Evolutionary conservation across 2,329 filamentous ascomycete genomes (phyloP).

Genomic region (Teratosphaeria nubilosa): DNA sequence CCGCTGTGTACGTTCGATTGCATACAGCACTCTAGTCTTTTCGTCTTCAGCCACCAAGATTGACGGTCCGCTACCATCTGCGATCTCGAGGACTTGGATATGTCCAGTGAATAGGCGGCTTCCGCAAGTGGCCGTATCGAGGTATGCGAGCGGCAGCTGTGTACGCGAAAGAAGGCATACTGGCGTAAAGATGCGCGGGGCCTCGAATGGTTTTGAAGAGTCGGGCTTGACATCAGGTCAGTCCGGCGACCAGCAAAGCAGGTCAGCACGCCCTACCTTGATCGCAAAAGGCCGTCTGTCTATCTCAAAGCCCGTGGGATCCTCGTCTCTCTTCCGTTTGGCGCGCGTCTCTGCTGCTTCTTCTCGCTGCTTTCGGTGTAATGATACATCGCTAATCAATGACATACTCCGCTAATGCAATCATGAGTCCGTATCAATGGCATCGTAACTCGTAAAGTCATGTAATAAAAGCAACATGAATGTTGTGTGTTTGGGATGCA

Average conservation of each 20-base stretch:
- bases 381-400: conserved; percentile 2
- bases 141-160: conserved; percentile 48
- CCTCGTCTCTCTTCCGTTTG: conserved; percentile 9
- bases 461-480: not conserved
- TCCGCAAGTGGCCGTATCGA: conserved; percentile 46
- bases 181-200: conserved; percentile 19
- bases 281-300: conserved; percentile 19
- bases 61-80: conserved; percentile 37
- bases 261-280: conserved; percentile 6
- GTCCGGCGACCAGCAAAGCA: not conserved
- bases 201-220: conserved; percentile 14
- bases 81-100: conserved; percentile 54
- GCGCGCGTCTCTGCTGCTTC: conserved; percentile 2
- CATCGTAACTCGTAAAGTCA: conserved; percentile 1
- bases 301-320: conserved; percentile 4
- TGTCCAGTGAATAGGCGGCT: conserved; percentile 51
- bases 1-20: conserved; percentile 53
- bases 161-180: conserved; percentile 47
- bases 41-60: conserved; percentile 55
- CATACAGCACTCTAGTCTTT: conserved; percentile 45
- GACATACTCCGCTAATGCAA: conserved; percentile 4
- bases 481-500: not conserved
- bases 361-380: not conserved
- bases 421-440: conserved; percentile 5
- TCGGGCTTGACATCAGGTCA: conserved; percentile 10